Base-by-base conservation (phyloP, 352 stramenopile genomes). In the Pythium sukuiense region DNA sequence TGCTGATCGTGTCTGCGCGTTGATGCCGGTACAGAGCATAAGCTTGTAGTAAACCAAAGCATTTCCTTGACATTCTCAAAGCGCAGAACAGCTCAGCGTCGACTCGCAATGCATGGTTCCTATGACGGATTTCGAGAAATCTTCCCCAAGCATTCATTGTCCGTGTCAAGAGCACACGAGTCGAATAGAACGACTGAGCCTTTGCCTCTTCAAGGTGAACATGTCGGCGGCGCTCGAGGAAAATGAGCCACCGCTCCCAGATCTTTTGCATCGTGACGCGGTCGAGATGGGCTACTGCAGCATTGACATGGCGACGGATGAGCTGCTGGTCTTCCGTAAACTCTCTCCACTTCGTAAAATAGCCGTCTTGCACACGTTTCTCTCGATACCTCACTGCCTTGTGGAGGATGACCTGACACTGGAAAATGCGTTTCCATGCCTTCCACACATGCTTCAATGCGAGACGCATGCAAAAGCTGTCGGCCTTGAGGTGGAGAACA, bases 261-360 rank as follows among this genome's bases (percentile, higher is more conserved):
- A 66, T 24, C 39, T 66, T 66, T n/a, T 45, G 26, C 60, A 53
- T 59, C 3, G 59, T 46, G 3, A 55, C 60, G 12, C 50, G 32
- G 41, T 66, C 60, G 0, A 66, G 26, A 30, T 66, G 60, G 5
- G 60, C 60, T 0, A 66, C 60, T 12, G 60, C 60, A 24, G 60
- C 60, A 3, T 66, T 39, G 16, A 66, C 60, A 24, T 60, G 60
- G 3, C 18, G 29, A 0, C 49, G 60, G 26, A 66, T 65, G 16
- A 41, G 39, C 7, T 33, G 49, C 46, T 60, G 35, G 4, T 66
- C 60, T 14, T 18, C 7, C 16, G 3, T 9, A 13, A 54, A 59
- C 2, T 33, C 16, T 2, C 13, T 26, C 60, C 60, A 66, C 12
- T 54, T 24, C 3, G 11, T 24, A 9, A 65, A 52, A 16, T 13